These are phyloP conservation scores for Fusarium austroafricanum DNA, from an alignment of 2,329 filamentous ascomycete species.

Conservation along the genomic window DNA sequence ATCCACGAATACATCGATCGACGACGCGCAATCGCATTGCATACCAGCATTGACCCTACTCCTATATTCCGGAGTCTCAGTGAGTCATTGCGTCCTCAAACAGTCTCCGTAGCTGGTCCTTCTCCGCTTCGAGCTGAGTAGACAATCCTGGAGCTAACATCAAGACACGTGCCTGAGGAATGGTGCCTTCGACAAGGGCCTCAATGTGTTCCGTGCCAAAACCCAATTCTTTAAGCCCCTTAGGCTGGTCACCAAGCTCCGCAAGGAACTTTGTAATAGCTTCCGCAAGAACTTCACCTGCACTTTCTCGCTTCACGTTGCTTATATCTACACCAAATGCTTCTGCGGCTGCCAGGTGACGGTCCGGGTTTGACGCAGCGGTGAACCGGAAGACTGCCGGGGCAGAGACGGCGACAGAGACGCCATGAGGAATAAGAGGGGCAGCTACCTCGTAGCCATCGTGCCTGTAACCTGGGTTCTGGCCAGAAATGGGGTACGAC, in stretches of 20 bases:
- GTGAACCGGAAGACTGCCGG: conserved; percentile 97
- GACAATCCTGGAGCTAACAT: conserved; percentile 89
- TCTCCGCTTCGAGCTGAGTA: conserved; percentile 75
- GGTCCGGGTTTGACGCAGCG: conserved; percentile 87
- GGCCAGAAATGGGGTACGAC: conserved; percentile 96
- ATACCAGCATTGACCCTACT: conserved; percentile 29
- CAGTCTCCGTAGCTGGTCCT: conserved; percentile 75
- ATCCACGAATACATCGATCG: conserved; percentile 16
- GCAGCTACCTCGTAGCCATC: conserved; percentile 81
- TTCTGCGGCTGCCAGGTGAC: conserved; percentile 90
- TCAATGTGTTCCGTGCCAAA: conserved; percentile 83
- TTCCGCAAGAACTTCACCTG: conserved; percentile 87
- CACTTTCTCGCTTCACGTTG: conserved; percentile 88
- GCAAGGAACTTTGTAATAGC: conserved; percentile 85
- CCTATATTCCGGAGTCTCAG: conserved; percentile 35
- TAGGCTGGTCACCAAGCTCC: conserved; percentile 88
- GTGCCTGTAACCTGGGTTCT: conserved; percentile 91
- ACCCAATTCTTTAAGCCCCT: conserved; percentile 84
- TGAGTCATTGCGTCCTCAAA: conserved; percentile 71
- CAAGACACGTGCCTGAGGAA: conserved; percentile 90
- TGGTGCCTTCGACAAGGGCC: conserved; percentile 88
- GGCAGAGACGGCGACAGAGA: conserved; percentile 92
- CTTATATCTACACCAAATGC: conserved; percentile 90
- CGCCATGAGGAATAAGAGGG: conserved; percentile 93
- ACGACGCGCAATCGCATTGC: conserved; percentile 27